phyloP scores from a whole-genome alignment of 2,329 filamentous ascomycete species.

The Claviceps lovelessii region DNA sequence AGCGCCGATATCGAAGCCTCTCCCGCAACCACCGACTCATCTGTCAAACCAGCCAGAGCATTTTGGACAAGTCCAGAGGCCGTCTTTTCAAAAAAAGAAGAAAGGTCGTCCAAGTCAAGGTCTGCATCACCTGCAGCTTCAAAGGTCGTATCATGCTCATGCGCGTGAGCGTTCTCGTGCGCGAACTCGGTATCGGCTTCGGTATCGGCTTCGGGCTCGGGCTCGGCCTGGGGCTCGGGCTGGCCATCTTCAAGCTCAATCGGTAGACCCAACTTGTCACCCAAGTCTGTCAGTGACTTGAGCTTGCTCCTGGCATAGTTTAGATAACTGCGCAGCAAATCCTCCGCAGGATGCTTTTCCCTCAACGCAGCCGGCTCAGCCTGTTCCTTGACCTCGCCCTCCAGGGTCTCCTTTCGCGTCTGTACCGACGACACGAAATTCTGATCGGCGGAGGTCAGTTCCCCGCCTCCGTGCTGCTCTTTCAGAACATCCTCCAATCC shows the following conservation, averaged over 20 bases:
- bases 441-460: conserved; percentile 21
- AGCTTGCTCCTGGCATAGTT: conserved; percentile 20
- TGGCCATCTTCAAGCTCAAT: conserved; percentile 18
- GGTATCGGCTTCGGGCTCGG: background rate
- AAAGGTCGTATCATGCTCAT: conserved; percentile 10
- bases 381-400: conserved; percentile 14
- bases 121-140: conserved; percentile 17
- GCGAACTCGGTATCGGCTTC: too few relatives aligned
- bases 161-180: background rate
- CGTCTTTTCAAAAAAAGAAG: conserved; percentile 28
- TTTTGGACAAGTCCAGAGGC: conserved; percentile 27
- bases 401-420: conserved; percentile 19
- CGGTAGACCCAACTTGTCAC: conserved; percentile 20
- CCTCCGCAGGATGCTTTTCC: conserved; percentile 25
- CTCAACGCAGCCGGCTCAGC: conserved; percentile 16
- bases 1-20: conserved; percentile 4
- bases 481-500: conserved; percentile 37
- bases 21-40: conserved; percentile 10
- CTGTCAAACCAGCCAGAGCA: conserved; percentile 23
- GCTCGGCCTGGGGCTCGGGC: background rate
- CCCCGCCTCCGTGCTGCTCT: conserved; percentile 16
- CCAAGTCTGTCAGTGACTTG: conserved; percentile 19
- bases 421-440: conserved; percentile 20
- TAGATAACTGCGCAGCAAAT: conserved; percentile 22
- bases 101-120: conserved; percentile 26